Evolutionary conservation across 768 basidiomycete genomes (phyloP), one percentile per base, ranked within the genome.

Genomic region (Lanmaoa pseudosensibilis): DNA sequence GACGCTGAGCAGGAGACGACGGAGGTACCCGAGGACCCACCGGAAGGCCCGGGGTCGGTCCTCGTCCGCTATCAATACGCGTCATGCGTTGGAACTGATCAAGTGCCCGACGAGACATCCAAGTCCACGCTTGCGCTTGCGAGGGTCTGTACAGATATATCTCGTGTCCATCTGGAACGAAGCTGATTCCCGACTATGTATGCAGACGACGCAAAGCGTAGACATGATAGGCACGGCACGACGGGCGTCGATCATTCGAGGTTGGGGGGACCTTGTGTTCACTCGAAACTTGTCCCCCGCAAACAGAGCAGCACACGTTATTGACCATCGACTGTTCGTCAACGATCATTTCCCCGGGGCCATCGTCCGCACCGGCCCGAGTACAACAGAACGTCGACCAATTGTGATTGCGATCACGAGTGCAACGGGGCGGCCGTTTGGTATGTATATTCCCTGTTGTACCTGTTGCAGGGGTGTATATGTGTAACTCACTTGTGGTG

Each of bases 381-480:
- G 57, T 7, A n/a, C 36, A 1, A 16, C 8, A 19, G 36, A 9
- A 2, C 33, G 41, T 23, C 37, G 38, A 27, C 53, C 52, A 3
- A 25, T 56, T 13, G 49, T 68, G 45, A 23, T 65, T 16, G 21
- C 41, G 34, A 34, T 56, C 10, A 47, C 50, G 4, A 32, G 46
- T 25, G 9, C 36, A 2, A 44, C 4, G 13, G 53, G 43, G n/a
- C 25, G 7, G 11, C 43, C 34, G 27, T 67, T 65, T 34, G 66
- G 65, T 67, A 46, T 0, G 63, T 50, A 23, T 10, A 18, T 9
- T 8, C 30, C n/a, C 12, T 16, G 15, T 45, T 5, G 32, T 43
- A n/a, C 12, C 19, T 10, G n/a, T 25, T 33, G 13, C 0, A 2
- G 16, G 15, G 6, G 16, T 32, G 23, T 21, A 8, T 18, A 37